phyloP scores from a whole-genome alignment of 1,139 yeast genomes.

The Candida pseudocylindracea region DNA sequence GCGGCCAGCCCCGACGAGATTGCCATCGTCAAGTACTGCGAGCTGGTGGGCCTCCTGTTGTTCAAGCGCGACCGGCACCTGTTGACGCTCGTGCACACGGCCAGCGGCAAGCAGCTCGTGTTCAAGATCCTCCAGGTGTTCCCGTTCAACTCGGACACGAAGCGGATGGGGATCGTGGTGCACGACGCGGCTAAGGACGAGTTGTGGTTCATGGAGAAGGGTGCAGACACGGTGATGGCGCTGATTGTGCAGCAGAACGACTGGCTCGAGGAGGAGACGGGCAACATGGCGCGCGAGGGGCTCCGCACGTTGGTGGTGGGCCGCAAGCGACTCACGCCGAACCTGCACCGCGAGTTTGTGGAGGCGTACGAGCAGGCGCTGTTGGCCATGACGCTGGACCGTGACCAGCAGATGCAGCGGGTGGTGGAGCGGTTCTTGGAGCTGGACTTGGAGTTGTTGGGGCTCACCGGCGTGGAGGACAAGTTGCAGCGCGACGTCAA shows the following conservation, averaged over 20 bases:
- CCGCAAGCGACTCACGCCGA: conserved; percentile 37
- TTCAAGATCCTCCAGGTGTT: conserved; percentile 64
- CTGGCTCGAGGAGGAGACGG: conserved; percentile 95
- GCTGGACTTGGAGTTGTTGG: conserved; percentile 64
- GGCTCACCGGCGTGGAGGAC: conserved; percentile 95
- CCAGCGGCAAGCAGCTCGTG: conserved; percentile 26
- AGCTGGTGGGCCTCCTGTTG: conserved; percentile 60
- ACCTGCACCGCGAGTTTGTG: conserved; percentile 38
- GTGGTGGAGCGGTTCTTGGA: conserved; percentile 55
- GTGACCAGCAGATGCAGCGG: conserved; percentile 53
- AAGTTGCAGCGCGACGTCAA: conserved; percentile 81
- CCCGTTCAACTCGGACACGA: conserved; percentile 90
- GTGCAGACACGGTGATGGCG: conserved; percentile 95
- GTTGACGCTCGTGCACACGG: conserved; percentile 41
- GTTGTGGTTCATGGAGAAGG: conserved; percentile 72
- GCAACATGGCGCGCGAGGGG: conserved; percentile 97
- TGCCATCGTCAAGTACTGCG: conserved; percentile 89
- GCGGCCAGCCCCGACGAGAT: conserved; percentile 99
- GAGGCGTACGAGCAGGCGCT: conserved; percentile 51
- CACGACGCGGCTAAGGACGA: conserved; percentile 42
- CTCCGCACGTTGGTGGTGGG: conserved; percentile 86
- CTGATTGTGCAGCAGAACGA: conserved; percentile 66
- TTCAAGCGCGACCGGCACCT: conserved; percentile 63
- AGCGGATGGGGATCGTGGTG: conserved; percentile 87
- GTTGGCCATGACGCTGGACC: conserved; percentile 41